Evolutionary conservation across 208 protist genomes (phyloP).

Genomic region (Kentomonas sorsogonicus): DNA sequence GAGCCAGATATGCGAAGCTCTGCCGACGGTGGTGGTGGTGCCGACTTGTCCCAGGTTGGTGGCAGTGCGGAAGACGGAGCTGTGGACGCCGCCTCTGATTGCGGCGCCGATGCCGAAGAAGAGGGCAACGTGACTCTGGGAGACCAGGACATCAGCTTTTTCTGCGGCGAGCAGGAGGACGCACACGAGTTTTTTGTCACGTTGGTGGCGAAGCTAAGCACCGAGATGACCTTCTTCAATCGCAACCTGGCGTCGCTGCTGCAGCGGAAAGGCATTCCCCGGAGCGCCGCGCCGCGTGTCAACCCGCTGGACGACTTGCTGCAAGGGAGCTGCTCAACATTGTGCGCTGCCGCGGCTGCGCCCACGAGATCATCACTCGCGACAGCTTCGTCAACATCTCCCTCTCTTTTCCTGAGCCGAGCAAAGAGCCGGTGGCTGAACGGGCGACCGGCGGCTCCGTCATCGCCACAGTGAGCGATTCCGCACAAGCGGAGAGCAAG

Average conservation of each 20-base stretch:
- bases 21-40: too few species aligned
- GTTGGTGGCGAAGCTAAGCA: slow-evolving; percentile 55
- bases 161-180: slow-evolving; percentile 74
- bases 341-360: slow-evolving; percentile 61
- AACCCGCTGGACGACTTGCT: slow-evolving; percentile 62
- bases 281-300: too few species aligned
- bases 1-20: too few species aligned
- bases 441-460: neutral
- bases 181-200: slow-evolving; percentile 76
- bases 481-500: neutral
- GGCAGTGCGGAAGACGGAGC: too few species aligned
- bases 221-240: slow-evolving; percentile 42
- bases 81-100: too few species aligned
- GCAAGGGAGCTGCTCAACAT: slow-evolving; percentile 73
- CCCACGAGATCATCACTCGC: slow-evolving; percentile 68
- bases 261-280: too few species aligned
- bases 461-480: neutral
- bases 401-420: slow-evolving; percentile 23
- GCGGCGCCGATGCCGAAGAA: too few species aligned
- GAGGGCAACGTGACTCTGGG: too few species aligned
- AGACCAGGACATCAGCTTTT: too few species aligned
- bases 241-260: slow-evolving; percentile 6
- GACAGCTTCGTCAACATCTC: slow-evolving; percentile 70
- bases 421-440: too few species aligned
- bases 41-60: too few species aligned